A percentile compares a stretch with the other conserved stretches of the same genome.
Evolutionary conservation across 176 grass and related monocot species (phyloP).

Genomic region (maize (Zea mays)): DNA sequence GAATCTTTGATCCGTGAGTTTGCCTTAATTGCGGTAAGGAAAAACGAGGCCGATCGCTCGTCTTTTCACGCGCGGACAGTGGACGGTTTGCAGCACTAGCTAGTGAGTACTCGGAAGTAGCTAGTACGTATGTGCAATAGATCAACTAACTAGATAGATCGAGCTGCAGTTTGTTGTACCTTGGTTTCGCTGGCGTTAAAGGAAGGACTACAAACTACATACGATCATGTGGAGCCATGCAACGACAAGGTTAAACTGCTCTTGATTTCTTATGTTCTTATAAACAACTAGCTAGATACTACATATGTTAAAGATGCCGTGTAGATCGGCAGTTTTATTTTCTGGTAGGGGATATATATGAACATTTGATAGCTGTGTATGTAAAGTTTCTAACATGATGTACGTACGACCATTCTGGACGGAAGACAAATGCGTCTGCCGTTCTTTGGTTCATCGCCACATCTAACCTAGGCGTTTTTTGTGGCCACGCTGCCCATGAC

Average conservation of each 20-base stretch:
- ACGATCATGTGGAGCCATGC: constrained; percentile 19
- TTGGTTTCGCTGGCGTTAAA: not conserved
- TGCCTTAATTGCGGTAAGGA: constrained; percentile 29
- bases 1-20: constrained; percentile 45
- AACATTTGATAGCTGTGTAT: not conserved
- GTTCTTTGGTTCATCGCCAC: not conserved
- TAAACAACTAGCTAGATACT: not conserved
- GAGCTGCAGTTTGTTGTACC: constrained; percentile 20
- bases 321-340: not conserved
- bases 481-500: not conserved
- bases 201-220: not conserved
- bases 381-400: no score
- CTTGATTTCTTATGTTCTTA: not conserved
- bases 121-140: not conserved
- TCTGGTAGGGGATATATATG: not conserved
- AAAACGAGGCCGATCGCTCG: constrained; percentile 53
- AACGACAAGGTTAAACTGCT: not conserved
- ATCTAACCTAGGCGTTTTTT: not conserved
- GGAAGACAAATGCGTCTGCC: not conserved
- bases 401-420: no score
- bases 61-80: constrained; percentile 34
- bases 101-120: not conserved
- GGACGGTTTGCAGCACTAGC: constrained; percentile 20
- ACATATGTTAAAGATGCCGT: not conserved
- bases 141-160: not conserved